Conservation (phyloP, 208 protist species). For the Trypanosomatidae sp. region DNA sequence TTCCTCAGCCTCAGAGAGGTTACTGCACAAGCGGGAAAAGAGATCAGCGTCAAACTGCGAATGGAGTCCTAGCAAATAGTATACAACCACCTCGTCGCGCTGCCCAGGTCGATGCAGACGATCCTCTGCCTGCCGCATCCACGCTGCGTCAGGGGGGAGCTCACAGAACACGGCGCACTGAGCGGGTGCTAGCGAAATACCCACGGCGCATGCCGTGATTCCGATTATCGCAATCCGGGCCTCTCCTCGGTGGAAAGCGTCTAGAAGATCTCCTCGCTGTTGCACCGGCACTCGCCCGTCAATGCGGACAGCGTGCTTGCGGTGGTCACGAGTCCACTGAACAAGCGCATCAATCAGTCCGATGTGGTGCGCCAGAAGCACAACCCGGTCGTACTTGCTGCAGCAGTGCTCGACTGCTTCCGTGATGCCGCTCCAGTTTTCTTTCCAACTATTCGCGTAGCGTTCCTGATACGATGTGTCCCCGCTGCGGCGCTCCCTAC, state of each 20-base stretch:
- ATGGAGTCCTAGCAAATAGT: constrained; percentile 67
- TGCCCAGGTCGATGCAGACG: constrained; percentile 80
- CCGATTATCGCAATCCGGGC: constrained; percentile 63
- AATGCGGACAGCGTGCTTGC: constrained; percentile 49
- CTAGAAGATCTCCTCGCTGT: constrained; percentile 36
- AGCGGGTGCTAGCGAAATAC: constrained; percentile 68
- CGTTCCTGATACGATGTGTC: constrained; percentile 46
- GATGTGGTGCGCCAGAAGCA: constrained; percentile 82
- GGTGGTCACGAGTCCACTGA: constrained; percentile 22
- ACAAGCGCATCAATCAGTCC: constrained; percentile 52
- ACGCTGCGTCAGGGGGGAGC: constrained; percentile 71
- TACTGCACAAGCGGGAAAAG: constrained; percentile 53
- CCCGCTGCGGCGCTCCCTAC: background rate
- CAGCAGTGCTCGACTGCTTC: constrained; percentile 62
- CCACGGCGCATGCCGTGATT: constrained; percentile 77
- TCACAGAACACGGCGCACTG: constrained; percentile 82
- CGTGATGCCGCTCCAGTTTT: constrained; percentile 54
- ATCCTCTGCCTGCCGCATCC: constrained; percentile 86
- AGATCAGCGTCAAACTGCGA: constrained; percentile 62
- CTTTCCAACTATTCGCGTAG: constrained; percentile 59
- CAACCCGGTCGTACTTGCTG: constrained; percentile 54
- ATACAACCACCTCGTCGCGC: constrained; percentile 40
- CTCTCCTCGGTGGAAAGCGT: constrained; percentile 40
- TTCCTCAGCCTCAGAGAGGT: constrained; percentile 21
- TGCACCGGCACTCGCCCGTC: constrained; percentile 51